Percentiles rank a stretch among this genome's conserved stretches.
Conservation (phyloP, 352 stramenopile genomes). For the Globisporangium takayamanum region DNA sequence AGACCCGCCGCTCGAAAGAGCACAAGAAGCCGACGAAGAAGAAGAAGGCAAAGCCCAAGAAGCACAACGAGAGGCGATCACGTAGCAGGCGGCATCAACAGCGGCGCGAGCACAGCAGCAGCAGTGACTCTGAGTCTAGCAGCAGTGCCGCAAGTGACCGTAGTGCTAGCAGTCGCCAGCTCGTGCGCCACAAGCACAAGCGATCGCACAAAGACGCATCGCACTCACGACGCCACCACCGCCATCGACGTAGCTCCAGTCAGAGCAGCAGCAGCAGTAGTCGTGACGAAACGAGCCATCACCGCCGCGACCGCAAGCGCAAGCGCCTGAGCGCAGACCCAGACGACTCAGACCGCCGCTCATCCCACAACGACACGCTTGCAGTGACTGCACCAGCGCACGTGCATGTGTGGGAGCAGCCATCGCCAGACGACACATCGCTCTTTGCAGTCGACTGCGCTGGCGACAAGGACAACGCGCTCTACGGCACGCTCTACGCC, state of each 20-base stretch:
- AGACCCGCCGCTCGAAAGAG: not conserved
- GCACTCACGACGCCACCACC: not conserved
- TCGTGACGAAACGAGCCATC: not conserved
- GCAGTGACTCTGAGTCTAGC: not conserved
- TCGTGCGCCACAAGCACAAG: not conserved
- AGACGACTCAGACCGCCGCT: not conserved
- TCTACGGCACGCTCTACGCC: conserved; percentile 63
- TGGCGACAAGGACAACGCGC: conserved; percentile 58
- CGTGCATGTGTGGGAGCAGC: no score
- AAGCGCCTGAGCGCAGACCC: conserved; percentile 1
- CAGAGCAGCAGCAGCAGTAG: conserved; percentile 9
- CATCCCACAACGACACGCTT: no score
- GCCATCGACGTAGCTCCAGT: not conserved
- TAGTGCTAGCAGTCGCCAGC: not conserved
- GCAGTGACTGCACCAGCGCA: no score
- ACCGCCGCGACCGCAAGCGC: conserved; percentile 2
- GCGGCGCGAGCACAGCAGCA: not conserved
- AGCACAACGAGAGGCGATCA: conserved; percentile 21
- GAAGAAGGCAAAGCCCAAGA: conserved; percentile 26
- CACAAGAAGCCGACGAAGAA: conserved; percentile 17
- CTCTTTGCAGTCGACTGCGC: conserved; percentile 29
- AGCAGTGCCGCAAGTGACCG: not conserved
- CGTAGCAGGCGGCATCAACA: conserved; percentile 11
- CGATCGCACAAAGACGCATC: not conserved
- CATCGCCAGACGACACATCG: not conserved